Evolutionary conservation across 2,329 filamentous ascomycete genomes (phyloP).

Genomic region (Chaetothyriales sp.): DNA sequence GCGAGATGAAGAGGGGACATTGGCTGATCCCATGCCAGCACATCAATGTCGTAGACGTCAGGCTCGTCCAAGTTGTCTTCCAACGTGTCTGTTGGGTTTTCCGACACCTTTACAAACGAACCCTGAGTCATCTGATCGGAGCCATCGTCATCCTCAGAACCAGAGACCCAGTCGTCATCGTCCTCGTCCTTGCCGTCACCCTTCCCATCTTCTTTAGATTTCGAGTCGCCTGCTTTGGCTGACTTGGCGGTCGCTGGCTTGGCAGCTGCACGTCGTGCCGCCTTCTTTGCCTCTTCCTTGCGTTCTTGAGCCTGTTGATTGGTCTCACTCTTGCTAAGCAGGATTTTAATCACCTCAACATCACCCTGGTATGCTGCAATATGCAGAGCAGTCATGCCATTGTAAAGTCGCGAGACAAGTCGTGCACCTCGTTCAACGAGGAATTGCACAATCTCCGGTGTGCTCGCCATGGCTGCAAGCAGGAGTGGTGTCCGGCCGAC

Average conservation of each 20-base stretch:
- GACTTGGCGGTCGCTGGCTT: constrained; percentile 2
- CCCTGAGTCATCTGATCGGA: constrained; percentile 41
- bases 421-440: constrained; percentile 59
- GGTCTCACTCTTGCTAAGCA: constrained; percentile 57
- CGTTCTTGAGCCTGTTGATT: constrained; percentile 53
- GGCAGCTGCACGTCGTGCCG: constrained; percentile 9
- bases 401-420: constrained; percentile 57
- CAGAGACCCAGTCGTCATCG: constrained; percentile 26
- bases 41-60: constrained; percentile 65
- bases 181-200: constrained; percentile 17
- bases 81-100: constrained; percentile 24
- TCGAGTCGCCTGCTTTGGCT: constrained; percentile 18
- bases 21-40: constrained; percentile 63
- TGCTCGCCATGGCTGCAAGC: constrained; percentile 54
- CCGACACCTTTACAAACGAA: constrained; percentile 55
- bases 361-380: constrained; percentile 58
- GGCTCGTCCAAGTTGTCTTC: constrained; percentile 49
- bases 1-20: constrained; percentile 65
- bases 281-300: constrained; percentile 17
- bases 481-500: constrained; percentile 68
- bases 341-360: constrained; percentile 51
- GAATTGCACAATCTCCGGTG: constrained; percentile 52
- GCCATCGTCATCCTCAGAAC: constrained; percentile 37
- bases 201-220: too few species aligned
- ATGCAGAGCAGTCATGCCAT: constrained; percentile 71